Conservation (phyloP, 495 filamentous ascomycete genomes). For the Pyronema omphalodes region DNA sequence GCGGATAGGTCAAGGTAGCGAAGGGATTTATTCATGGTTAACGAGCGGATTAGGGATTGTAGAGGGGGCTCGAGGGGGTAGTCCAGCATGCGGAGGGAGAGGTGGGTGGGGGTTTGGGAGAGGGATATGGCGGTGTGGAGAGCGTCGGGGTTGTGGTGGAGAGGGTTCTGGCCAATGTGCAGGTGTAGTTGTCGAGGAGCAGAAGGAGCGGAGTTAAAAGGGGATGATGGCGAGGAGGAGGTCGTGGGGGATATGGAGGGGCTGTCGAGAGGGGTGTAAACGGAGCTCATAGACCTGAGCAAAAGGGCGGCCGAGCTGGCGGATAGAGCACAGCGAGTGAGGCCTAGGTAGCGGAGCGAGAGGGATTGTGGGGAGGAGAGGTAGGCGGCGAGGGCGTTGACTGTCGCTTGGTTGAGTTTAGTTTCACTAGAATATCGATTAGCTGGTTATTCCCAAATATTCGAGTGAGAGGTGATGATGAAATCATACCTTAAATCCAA, state of each 20-base stretch:
- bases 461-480: not conserved
- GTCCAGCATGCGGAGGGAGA: constrained; percentile 75
- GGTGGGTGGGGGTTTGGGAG: constrained; percentile 45
- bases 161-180: constrained; percentile 59
- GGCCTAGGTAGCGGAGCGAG: constrained; percentile 44
- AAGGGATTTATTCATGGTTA: constrained; percentile 56
- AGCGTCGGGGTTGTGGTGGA: constrained; percentile 42
- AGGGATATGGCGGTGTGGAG: constrained; percentile 50
- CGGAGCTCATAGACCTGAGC: constrained; percentile 45
- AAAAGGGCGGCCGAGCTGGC: constrained; percentile 62
- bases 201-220: no score
- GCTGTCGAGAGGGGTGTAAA: no score
- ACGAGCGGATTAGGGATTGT: constrained; percentile 48
- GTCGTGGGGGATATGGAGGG: no score
- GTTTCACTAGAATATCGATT: constrained; percentile 16
- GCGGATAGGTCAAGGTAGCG: constrained; percentile 72
- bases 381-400: constrained; percentile 45
- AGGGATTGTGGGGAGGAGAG: constrained; percentile 43
- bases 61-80: constrained; percentile 39
- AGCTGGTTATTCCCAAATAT: not conserved
- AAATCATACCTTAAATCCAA: constrained; percentile 27
- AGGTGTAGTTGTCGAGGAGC: constrained; percentile 50
- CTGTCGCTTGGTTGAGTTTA: constrained; percentile 35
- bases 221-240: no score
- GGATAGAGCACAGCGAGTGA: constrained; percentile 66